Conservation (phyloP, 2,329 filamentous ascomycete genomes). For the Botrytis elliptica region DNA sequence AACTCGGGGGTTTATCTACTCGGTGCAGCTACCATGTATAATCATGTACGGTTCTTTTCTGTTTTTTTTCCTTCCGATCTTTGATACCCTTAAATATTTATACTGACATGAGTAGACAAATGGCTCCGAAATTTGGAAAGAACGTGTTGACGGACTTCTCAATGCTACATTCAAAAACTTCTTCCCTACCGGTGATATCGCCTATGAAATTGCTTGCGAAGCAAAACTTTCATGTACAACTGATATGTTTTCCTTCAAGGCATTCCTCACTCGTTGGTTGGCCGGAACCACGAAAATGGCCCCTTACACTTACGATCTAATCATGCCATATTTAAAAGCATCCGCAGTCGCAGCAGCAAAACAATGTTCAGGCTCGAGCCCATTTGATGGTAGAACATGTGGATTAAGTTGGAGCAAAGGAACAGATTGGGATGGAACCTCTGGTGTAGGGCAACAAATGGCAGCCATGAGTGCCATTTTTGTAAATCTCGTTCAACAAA, state of each 20-base stretch:
- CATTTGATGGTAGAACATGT: conserved; percentile 50
- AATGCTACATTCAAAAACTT: conserved; percentile 39
- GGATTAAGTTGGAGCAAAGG: conserved; percentile 57
- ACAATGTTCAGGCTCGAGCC: conserved; percentile 58
- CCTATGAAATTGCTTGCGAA: conserved; percentile 61
- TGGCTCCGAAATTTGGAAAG: conserved; percentile 42
- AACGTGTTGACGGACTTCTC: conserved; percentile 40
- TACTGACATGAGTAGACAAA: conserved; percentile 33
- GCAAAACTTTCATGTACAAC: conserved; percentile 52
- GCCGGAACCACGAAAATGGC: conserved; percentile 57
- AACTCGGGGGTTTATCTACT: conserved; percentile 67
- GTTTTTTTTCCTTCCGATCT: conserved; percentile 44
- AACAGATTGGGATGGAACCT: conserved; percentile 50
- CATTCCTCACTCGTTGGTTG: conserved; percentile 61
- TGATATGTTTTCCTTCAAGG: conserved; percentile 67
- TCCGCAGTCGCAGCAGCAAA: conserved; percentile 55
- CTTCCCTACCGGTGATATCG: conserved; percentile 51
- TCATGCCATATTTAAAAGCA: conserved; percentile 54
- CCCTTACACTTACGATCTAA: conserved; percentile 52
- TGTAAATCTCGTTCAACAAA: conserved; percentile 40
- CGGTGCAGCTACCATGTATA: conserved; percentile 47
- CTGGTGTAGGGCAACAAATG: conserved; percentile 71
- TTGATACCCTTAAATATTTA: conserved; percentile 41
- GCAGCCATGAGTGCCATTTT: conserved; percentile 61
- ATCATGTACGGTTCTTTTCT: conserved; percentile 46